A percentile compares a stretch with the other conserved stretches of the same genome.
Conservation (phyloP, 2,329 filamentous ascomycete species). For the Aaosphaeria pasadenensis region DNA sequence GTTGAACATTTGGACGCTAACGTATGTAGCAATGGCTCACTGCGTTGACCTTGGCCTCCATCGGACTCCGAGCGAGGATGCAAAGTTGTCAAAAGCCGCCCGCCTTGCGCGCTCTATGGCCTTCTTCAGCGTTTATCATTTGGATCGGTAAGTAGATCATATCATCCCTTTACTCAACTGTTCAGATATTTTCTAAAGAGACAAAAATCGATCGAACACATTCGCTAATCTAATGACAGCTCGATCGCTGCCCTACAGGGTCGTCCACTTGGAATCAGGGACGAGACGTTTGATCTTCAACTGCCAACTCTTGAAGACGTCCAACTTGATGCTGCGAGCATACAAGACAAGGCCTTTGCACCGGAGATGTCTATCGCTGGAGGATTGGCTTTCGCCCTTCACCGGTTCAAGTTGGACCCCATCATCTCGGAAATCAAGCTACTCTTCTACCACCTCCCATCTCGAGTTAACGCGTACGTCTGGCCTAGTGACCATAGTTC, state of each 20-base stretch:
- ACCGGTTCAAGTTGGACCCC: slow-evolving; percentile 24
- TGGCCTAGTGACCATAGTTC: slow-evolving; percentile 15
- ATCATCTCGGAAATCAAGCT: slow-evolving; percentile 26
- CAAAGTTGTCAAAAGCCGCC: slow-evolving; percentile 4
- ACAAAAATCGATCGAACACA: too few relatives aligned
- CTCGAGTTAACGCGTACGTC: slow-evolving; percentile 8
- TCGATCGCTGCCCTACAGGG: slow-evolving; percentile 40
- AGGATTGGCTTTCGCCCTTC: slow-evolving; percentile 15
- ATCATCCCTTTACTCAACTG: too few relatives aligned
- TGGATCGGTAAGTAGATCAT: slow-evolving; percentile 26
- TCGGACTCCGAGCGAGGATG: slow-evolving; percentile 19
- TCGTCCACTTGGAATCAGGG: slow-evolving; percentile 36
- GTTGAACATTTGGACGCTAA: slow-evolving; percentile 37
- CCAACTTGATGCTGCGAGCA: slow-evolving; percentile 1
- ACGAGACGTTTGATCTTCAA: slow-evolving; percentile 37
- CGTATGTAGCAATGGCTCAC: slow-evolving; percentile 37
- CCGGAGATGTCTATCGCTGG: slow-evolving; percentile 7
- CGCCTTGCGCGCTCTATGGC: slow-evolving; percentile 19
- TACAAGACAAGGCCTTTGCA: slow-evolving; percentile 2
- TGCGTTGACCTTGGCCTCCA: slow-evolving; percentile 40
- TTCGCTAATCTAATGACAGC: slow-evolving; percentile 8
- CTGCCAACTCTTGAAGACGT: slow-evolving; percentile 10
- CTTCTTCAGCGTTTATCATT: slow-evolving; percentile 37
- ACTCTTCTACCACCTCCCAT: slow-evolving; percentile 23
- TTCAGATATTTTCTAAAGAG: too few relatives aligned